Conservation (phyloP, 2,329 filamentous ascomycete species). For the Laburnicola sp. region DNA sequence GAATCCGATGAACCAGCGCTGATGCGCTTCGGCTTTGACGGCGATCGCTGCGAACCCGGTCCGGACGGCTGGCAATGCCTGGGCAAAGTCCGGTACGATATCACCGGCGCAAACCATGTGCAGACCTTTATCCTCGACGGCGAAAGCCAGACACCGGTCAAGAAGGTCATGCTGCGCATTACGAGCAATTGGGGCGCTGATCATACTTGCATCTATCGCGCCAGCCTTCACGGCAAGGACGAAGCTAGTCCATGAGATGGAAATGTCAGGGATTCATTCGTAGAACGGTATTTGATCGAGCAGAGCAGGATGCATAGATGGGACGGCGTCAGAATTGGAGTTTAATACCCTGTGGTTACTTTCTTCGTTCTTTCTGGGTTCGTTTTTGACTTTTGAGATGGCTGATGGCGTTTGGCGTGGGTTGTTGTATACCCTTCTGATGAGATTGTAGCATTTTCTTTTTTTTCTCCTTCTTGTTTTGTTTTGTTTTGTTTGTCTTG, state of each 20-base stretch:
- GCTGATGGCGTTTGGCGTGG: not conserved
- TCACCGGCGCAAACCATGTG: conserved; percentile 46
- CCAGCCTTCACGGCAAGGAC: conserved; percentile 48
- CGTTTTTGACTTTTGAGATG: not conserved
- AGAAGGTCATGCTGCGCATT: conserved; percentile 46
- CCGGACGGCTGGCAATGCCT: conserved; percentile 46
- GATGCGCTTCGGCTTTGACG: conserved; percentile 23
- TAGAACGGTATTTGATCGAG: no score
- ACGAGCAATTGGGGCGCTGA: conserved; percentile 49
- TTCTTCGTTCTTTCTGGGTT: no score
- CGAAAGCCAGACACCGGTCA: conserved; percentile 31
- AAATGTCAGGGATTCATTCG: no score
- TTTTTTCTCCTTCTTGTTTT: not conserved
- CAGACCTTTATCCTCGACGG: conserved; percentile 47
- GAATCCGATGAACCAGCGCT: conserved; percentile 33
- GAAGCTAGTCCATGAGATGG: conserved; percentile 1
- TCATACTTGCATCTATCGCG: conserved; percentile 53
- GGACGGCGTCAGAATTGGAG: no score
- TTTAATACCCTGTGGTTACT: no score
- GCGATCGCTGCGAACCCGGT: conserved; percentile 17
- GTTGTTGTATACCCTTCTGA: conserved; percentile 4
- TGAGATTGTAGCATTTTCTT: conserved; percentile 1
- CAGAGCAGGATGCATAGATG: no score
- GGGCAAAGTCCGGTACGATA: conserved; percentile 47
- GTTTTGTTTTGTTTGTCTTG: not conserved